Percentiles rank a stretch among this genome's conserved stretches.
phyloP scores from a whole-genome alignment of 1,284 basidiomycete genomes.

The Rhodotorula sp. region DNA sequence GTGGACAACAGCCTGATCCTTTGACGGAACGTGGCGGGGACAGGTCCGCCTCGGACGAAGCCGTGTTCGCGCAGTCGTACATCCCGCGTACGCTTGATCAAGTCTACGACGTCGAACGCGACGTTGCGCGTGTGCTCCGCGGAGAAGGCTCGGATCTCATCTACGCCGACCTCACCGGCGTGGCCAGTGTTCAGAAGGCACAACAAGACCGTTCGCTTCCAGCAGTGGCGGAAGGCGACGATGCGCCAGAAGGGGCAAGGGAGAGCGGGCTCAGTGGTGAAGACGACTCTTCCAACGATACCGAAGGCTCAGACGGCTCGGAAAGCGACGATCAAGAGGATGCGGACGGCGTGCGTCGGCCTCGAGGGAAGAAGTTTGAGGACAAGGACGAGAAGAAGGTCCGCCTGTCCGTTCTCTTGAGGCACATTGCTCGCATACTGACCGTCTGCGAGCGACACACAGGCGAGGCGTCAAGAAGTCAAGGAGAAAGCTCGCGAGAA shows the following conservation, averaged over 20 bases:
- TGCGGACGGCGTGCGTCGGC: slow-evolving; percentile 58
- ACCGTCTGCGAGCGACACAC: not conserved
- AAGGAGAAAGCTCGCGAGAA: slow-evolving; percentile 85
- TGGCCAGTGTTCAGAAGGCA: slow-evolving; percentile 55
- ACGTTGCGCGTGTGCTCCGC: slow-evolving; percentile 67
- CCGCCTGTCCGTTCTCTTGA: slow-evolving; percentile 18
- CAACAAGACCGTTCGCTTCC: slow-evolving; percentile 15
- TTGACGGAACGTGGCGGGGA: slow-evolving; percentile 45
- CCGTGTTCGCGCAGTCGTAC: slow-evolving; percentile 80
- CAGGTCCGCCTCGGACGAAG: slow-evolving; percentile 64
- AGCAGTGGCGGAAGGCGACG: slow-evolving; percentile 30
- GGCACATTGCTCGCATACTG: not conserved
- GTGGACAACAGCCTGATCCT: slow-evolving; percentile 41
- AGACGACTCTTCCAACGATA: slow-evolving; percentile 1
- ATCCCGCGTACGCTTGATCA: slow-evolving; percentile 90
- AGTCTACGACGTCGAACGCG: slow-evolving; percentile 86
- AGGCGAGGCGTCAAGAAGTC: slow-evolving; percentile 84
- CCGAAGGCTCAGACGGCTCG: slow-evolving; percentile 12
- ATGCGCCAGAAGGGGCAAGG: slow-evolving; percentile 38
- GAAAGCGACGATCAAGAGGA: slow-evolving; percentile 44
- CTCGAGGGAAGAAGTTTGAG: slow-evolving; percentile 83
- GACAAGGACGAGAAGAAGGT: slow-evolving; percentile 90
- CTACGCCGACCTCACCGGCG: slow-evolving; percentile 77
- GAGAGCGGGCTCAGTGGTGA: slow-evolving; percentile 41
- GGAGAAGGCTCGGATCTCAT: slow-evolving; percentile 73